Evolutionary conservation across 1,284 basidiomycete species (phyloP).

Genomic region (Megacollybia platyphylla): DNA sequence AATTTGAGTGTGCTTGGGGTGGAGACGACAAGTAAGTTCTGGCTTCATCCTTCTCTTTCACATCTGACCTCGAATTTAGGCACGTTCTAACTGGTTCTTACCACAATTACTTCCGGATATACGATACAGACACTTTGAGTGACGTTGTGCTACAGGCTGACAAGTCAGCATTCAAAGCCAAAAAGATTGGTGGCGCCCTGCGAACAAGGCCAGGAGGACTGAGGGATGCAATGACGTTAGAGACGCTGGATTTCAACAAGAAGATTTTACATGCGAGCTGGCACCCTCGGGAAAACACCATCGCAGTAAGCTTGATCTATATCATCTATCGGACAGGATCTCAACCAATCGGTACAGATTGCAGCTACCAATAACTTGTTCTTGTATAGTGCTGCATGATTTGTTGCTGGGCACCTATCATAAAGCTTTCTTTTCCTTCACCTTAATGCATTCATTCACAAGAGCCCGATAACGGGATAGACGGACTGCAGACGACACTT

Average conservation of each 20-base stretch:
- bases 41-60: slow-evolving; percentile 8
- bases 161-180: slow-evolving; percentile 99
- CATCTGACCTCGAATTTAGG: slow-evolving; percentile 25
- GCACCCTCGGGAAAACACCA: slow-evolving; percentile 96
- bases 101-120: slow-evolving; percentile 99
- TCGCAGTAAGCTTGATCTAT: slow-evolving; percentile 55
- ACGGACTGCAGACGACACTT: slow-evolving; percentile 1
- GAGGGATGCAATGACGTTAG: slow-evolving; percentile 80
- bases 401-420: not conserved
- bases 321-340: slow-evolving; percentile 1
- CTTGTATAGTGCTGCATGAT: slow-evolving; percentile 75
- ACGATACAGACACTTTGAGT: slow-evolving; percentile 82
- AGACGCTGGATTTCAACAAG: slow-evolving; percentile 96
- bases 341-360: slow-evolving; percentile 42
- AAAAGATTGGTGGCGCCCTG: slow-evolving; percentile 86
- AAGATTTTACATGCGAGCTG: slow-evolving; percentile 97
- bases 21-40: slow-evolving; percentile 86
- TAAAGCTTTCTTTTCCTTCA: not conserved
- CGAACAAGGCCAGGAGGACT: slow-evolving; percentile 50
- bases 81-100: slow-evolving; percentile 96
- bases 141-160: slow-evolving; percentile 97
- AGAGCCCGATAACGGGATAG: not conserved
- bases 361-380: slow-evolving; percentile 92
- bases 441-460: slow-evolving; percentile 1
- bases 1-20: slow-evolving; percentile 96